These are phyloP conservation scores for Chalciporus pseudorubinellus DNA, from an alignment of 768 basidiomycete species.

Conservation along the genomic window DNA sequence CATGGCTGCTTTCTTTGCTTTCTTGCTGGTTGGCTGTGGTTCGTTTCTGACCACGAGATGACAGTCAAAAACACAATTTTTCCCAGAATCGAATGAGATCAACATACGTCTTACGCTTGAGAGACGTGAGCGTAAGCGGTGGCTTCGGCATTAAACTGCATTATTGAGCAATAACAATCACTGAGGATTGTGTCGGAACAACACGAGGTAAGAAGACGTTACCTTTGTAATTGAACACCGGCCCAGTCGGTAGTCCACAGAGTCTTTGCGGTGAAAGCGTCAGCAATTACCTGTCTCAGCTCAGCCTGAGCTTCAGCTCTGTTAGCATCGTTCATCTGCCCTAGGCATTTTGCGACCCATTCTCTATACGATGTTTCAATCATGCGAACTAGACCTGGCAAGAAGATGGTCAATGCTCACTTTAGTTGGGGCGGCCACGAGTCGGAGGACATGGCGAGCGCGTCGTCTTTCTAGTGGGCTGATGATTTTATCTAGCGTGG, in stretches of 20 bases:
- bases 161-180: constrained; percentile 15
- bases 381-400: constrained; percentile 9
- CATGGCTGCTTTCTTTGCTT: constrained; percentile 56
- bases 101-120: constrained; percentile 73
- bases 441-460: constrained; percentile 61
- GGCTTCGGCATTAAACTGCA: constrained; percentile 62
- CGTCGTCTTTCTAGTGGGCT: background rate
- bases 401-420: constrained; percentile 37
- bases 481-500: background rate
- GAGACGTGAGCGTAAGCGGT: constrained; percentile 43
- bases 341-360: constrained; percentile 93
- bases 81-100: background rate
- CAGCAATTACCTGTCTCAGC: constrained; percentile 94
- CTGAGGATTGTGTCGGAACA: constrained; percentile 13
- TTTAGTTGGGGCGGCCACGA: constrained; percentile 82
- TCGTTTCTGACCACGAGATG: constrained; percentile 36
- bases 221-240: constrained; percentile 86
- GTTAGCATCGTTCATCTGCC: constrained; percentile 87
- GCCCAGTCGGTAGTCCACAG: constrained; percentile 96
- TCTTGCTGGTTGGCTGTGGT: constrained; percentile 47
- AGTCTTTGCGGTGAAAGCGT: constrained; percentile 79
- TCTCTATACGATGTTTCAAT: constrained; percentile 50
- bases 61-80: constrained; percentile 9
- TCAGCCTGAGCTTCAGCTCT: constrained; percentile 87
- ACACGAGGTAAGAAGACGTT: constrained; percentile 1